Conservation (phyloP, 179 eudicot species). For the Silene vulgaris region DNA sequence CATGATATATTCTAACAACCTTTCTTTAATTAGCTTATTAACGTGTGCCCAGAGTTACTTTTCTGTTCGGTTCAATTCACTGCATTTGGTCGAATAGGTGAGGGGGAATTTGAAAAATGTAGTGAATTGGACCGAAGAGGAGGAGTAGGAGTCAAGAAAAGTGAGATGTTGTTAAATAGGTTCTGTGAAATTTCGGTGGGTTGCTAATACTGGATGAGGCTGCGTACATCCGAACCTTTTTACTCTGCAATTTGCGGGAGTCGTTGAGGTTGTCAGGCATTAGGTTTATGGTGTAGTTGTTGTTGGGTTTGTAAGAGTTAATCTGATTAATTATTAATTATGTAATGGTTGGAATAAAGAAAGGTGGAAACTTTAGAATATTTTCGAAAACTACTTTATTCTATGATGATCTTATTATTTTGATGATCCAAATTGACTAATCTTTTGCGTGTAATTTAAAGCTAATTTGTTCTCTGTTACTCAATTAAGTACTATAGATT, state of each 20-base stretch:
- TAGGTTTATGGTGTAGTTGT: not conserved
- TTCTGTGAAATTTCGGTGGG: not conserved
- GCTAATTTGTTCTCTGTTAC: slow-evolving; percentile 20
- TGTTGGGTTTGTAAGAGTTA: not conserved
- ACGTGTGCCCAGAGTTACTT: too few species aligned
- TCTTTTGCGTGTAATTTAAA: slow-evolving; percentile 23
- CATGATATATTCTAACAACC: too few species aligned
- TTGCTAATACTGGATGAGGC: not conserved
- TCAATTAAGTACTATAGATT: slow-evolving; percentile 8
- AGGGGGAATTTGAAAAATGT: too few species aligned
- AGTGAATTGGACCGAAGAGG: too few species aligned
- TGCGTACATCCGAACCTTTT: not conserved
- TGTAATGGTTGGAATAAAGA: not conserved
- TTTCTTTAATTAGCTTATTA: too few species aligned
- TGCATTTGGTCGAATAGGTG: too few species aligned
- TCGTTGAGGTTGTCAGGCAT: not conserved
- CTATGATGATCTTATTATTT: slow-evolving; percentile 19
- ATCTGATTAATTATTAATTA: not conserved
- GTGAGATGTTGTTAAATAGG: not conserved
- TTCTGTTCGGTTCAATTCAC: too few species aligned
- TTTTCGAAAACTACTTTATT: slow-evolving; percentile 11
- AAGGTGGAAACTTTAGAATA: slow-evolving; percentile 14
- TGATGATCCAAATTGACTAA: slow-evolving; percentile 13
- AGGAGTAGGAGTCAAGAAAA: not conserved
- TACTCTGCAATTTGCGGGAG: not conserved